phyloP scores from a whole-genome alignment of 148 eudicot species.

The Camellia japonica region DNA sequence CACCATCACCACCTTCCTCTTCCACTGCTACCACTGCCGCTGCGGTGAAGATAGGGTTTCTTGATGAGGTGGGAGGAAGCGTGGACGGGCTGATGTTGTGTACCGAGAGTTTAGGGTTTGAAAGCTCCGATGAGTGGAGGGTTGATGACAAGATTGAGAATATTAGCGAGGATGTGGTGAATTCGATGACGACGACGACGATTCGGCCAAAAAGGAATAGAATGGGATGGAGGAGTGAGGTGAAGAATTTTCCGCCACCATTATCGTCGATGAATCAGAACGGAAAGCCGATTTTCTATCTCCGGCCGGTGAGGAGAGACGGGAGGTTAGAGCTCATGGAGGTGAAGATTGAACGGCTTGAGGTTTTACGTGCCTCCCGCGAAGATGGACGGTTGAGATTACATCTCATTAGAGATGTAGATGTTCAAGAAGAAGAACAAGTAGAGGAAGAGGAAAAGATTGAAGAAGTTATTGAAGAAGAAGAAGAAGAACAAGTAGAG shows the following conservation, averaged over 20 bases:
- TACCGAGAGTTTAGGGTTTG: constrained; percentile 69
- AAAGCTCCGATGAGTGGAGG: constrained; percentile 57
- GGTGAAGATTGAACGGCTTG: constrained; percentile 39
- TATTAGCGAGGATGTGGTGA: neutral
- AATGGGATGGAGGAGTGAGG: constrained; percentile 3
- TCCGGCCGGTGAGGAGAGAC: constrained; percentile 42
- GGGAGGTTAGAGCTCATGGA: constrained; percentile 50
- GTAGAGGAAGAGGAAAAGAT: constrained; percentile 7
- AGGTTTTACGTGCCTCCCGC: constrained; percentile 44
- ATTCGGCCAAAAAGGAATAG: constrained; percentile 2
- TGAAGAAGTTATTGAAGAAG: constrained; percentile 13
- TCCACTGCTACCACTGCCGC: neutral
- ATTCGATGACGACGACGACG: neutral
- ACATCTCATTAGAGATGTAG: constrained; percentile 24
- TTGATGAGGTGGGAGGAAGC: constrained; percentile 27
- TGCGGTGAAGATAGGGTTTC: constrained; percentile 25
- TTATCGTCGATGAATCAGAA: constrained; percentile 43
- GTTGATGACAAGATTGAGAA: constrained; percentile 21
- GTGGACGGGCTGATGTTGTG: constrained; percentile 45
- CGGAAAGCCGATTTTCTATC: constrained; percentile 40
- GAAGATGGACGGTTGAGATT: constrained; percentile 57
- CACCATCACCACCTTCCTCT: neutral
- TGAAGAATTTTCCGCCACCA: constrained; percentile 54
- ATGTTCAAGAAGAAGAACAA: constrained; percentile 6
- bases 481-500: neutral